Percentiles rank a stretch among this genome's conserved stretches.
phyloP scores from a whole-genome alignment of 192 early-diverging fungal species.

The Linnemannia schmuckeri region DNA sequence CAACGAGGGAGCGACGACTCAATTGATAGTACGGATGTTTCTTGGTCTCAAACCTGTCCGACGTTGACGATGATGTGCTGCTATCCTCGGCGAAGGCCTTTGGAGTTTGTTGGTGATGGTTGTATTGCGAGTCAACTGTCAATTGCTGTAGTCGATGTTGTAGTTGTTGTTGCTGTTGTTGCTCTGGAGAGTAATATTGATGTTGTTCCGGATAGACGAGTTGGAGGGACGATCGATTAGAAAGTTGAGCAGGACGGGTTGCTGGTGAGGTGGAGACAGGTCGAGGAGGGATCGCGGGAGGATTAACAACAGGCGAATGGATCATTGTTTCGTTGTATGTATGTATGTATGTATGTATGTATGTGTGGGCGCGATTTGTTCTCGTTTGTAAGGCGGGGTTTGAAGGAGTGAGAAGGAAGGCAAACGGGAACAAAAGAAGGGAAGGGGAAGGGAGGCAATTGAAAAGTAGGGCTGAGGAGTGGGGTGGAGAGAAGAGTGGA shows the following conservation, averaged over 20 bases:
- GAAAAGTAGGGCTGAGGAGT: not conserved
- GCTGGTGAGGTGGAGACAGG: not conserved
- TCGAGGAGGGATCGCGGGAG: not conserved
- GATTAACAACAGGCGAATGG: not conserved
- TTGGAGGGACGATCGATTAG: not conserved
- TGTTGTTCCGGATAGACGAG: not conserved
- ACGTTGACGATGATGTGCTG: not conserved
- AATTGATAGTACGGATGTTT: not conserved
- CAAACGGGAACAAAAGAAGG: not conserved
- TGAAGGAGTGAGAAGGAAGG: not conserved
- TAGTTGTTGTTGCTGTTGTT: slow-evolving; percentile 12
- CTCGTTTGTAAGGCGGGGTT: not conserved
- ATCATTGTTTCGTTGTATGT: not conserved
- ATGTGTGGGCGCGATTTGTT: not conserved
- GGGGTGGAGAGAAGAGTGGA: not conserved
- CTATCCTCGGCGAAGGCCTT: not conserved
- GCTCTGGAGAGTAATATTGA: not conserved
- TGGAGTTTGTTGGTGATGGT: not conserved
- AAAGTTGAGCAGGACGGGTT: not conserved
- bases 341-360: too few relatives aligned
- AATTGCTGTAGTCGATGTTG: not conserved
- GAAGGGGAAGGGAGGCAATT: not conserved
- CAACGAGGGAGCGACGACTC: not conserved
- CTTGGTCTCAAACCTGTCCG: not conserved
- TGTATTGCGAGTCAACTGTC: not conserved